Evolutionary conservation across 139 green algal genomes (phyloP), one percentile per base, ranked within the genome.

Genomic region (Spirogloea muscicola): DNA sequence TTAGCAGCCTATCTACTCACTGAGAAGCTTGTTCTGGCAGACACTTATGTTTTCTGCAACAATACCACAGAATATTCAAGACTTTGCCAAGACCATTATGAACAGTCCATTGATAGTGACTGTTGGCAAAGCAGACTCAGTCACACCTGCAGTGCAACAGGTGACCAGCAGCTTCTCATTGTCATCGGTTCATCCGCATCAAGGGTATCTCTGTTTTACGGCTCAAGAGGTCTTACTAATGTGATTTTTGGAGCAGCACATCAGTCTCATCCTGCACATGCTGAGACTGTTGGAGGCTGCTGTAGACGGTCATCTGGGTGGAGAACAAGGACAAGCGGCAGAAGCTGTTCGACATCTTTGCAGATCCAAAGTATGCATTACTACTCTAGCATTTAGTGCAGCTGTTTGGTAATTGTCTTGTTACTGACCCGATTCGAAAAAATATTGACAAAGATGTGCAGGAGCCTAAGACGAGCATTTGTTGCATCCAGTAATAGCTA

Each of bases 331-430:
- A 72, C 46, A 72, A 72, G 62, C 57, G 58, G 49, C 2, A 65
- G 33, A 72, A 72, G 33, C 62, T 72, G 16, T 72, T 40, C 38
- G 62, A 72, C 27, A 72, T 72, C 31, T n/a, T n/a, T n/a, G n/a
- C n/a, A n/a, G n/a, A n/a, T n/a, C n/a, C n/a, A n/a, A n/a, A n/a
- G n/a, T n/a, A n/a, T n/a, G n/a, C n/a, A n/a, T n/a, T n/a, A n/a
- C n/a, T n/a, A n/a, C n/a, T n/a, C n/a, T n/a, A n/a, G n/a, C n/a
- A n/a, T n/a, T n/a, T n/a, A n/a, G n/a, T n/a, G n/a, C n/a, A n/a
- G n/a, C n/a, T n/a, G n/a, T n/a, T n/a, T n/a, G n/a, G n/a, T n/a
- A n/a, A n/a, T n/a, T n/a, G n/a, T n/a, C n/a, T n/a, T n/a, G n/a
- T n/a, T n/a, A n/a, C n/a, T n/a, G n/a, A n/a, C n/a, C n/a, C n/a